Conservation (phyloP, 495 filamentous ascomycete genomes). For the Penicillium pulvis region DNA sequence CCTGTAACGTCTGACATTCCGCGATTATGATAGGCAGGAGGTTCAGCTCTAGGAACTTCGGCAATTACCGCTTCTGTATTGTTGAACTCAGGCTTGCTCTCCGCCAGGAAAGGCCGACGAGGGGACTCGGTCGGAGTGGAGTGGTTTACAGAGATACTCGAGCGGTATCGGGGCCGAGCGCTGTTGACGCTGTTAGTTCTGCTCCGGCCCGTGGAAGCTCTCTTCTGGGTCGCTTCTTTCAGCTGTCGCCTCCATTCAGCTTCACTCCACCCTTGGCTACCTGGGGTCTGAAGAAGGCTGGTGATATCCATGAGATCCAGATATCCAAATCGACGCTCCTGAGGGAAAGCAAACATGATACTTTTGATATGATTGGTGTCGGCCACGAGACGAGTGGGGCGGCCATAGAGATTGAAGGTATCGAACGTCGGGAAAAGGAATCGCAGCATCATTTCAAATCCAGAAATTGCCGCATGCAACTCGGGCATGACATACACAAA, state of each 20-base stretch:
- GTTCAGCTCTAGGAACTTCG: slow-evolving; percentile 33
- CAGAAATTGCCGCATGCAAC: slow-evolving; percentile 82
- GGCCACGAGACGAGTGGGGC: slow-evolving; percentile 82
- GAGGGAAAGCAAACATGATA: slow-evolving; percentile 98
- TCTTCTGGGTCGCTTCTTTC: slow-evolving; percentile 85
- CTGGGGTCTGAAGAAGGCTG: slow-evolving; percentile 72
- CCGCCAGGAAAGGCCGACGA: slow-evolving; percentile 48
- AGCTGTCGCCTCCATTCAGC: slow-evolving; percentile 86
- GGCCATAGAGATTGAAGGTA: slow-evolving; percentile 88
- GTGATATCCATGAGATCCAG: slow-evolving; percentile 85
- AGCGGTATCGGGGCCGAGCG: slow-evolving; percentile 62
- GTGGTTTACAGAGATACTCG: slow-evolving; percentile 62
- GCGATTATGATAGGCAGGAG: slow-evolving; percentile 46
- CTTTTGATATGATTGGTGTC: slow-evolving; percentile 84
- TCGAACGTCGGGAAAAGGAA: slow-evolving; percentile 95
- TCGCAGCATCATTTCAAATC: slow-evolving; percentile 95
- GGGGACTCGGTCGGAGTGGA: slow-evolving; percentile 37
- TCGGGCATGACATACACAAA: slow-evolving; percentile 99
- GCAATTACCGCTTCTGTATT: slow-evolving; percentile 41
- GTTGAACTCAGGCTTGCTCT: slow-evolving; percentile 46
- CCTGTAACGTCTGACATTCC: slow-evolving; percentile 57
- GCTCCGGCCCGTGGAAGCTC: slow-evolving; percentile 61
- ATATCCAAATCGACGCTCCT: slow-evolving; percentile 85
- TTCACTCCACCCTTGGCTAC: slow-evolving; percentile 79
- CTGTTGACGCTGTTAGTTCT: slow-evolving; percentile 61